phyloP scores from a whole-genome alignment of 345 rosid genomes.

The Murraya paniculata region DNA sequence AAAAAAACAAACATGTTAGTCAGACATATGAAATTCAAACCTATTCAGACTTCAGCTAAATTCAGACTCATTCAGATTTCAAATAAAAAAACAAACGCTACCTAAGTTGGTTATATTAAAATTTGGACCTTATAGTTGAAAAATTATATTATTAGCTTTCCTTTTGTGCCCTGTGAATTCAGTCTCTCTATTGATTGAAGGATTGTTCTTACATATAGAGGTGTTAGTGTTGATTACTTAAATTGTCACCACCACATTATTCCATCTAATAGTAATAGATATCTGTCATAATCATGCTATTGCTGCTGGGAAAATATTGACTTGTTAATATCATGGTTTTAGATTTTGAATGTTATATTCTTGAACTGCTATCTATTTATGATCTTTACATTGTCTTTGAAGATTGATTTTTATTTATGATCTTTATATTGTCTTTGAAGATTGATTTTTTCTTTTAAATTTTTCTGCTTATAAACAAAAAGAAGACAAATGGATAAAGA shows the following conservation, averaged over 20 bases:
- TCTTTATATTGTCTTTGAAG: background rate
- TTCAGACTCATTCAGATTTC: no score
- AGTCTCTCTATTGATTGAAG: slow-evolving; percentile 1
- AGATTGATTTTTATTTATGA: background rate
- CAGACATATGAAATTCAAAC: no score
- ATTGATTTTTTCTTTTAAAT: background rate
- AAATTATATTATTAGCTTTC: background rate
- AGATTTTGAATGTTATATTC: background rate
- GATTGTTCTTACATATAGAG: background rate
- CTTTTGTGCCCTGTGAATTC: background rate
- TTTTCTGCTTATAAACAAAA: background rate
- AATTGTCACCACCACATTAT: background rate
- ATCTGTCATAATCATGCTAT: background rate
- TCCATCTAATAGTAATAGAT: background rate
- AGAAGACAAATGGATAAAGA: background rate
- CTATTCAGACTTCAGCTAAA: no score
- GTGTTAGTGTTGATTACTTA: background rate
- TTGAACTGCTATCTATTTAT: background rate
- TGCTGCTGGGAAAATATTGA: background rate
- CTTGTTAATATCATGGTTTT: background rate
- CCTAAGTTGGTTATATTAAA: background rate
- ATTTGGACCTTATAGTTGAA: background rate
- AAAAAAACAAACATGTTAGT: no score
- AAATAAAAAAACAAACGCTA: no score
- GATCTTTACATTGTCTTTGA: background rate